These are phyloP conservation scores for Eutrema japonicum DNA, from an alignment of 345 rosid genomes.

Conservation along the genomic window DNA sequence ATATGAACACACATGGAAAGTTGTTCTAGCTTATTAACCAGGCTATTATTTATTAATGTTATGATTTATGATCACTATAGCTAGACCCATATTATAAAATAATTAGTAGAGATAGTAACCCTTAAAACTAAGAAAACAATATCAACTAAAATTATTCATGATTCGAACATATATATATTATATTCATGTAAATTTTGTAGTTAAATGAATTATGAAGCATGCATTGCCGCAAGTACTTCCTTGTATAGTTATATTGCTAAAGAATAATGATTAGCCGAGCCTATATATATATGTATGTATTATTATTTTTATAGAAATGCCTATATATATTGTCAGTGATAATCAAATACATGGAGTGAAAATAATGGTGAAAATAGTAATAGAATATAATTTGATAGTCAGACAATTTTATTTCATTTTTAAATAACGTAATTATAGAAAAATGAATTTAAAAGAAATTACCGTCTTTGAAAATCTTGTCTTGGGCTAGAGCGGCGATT, in stretches of 20 bases:
- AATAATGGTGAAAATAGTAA: not conserved
- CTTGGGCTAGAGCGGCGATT: conserved; percentile 92
- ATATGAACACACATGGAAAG: conserved; percentile 43
- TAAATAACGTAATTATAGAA: not conserved
- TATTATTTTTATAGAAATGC: not conserved
- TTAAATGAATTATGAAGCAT: conserved; percentile 18
- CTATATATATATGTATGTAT: not conserved
- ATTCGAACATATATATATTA: not conserved
- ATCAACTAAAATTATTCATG: not conserved
- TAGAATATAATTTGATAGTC: not conserved
- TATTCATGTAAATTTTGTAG: not conserved
- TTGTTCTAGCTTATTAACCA: conserved; percentile 35
- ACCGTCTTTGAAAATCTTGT: conserved; percentile 95
- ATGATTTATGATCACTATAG: conserved; percentile 25
- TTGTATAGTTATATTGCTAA: conserved; percentile 7
- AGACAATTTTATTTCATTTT: not conserved
- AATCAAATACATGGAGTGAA: conserved; percentile 18
- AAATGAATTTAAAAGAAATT: conserved; percentile 19
- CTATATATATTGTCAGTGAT: conserved; percentile 32
- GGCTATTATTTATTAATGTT: not conserved
- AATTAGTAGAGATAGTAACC: not conserved
- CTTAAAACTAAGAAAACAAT: not conserved
- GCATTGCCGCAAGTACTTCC: conserved; percentile 32
- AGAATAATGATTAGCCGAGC: conserved; percentile 22
- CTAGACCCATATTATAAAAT: conserved; percentile 9